These are phyloP conservation scores for Calocera viscosa DNA, from an alignment of 768 basidiomycete genomes.

Conservation along the genomic window DNA sequence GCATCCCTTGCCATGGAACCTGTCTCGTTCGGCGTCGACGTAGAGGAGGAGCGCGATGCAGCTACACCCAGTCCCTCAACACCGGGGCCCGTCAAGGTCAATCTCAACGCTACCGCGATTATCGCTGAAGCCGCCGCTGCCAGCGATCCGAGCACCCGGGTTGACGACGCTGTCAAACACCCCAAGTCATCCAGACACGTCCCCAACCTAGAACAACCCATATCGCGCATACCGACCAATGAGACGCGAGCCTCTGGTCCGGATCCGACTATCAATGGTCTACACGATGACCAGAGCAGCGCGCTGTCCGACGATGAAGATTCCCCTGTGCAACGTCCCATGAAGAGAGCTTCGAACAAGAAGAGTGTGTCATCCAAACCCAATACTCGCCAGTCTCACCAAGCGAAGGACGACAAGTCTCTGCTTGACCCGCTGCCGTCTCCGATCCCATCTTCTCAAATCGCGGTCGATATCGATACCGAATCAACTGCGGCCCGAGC, in stretches of 20 bases:
- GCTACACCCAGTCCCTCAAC: neutral
- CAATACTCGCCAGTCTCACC: no score
- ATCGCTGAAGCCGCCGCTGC: neutral
- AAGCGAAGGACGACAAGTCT: no score
- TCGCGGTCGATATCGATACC: no score
- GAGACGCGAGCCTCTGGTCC: no score
- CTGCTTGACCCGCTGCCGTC: no score
- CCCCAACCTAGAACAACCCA: neutral
- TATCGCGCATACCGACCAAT: neutral
- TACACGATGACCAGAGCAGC: neutral
- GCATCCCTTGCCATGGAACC: neutral
- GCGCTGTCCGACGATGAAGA: neutral
- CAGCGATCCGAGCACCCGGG: neutral
- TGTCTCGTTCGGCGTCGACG: neutral
- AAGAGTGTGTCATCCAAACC: neutral
- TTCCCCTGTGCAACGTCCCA: neutral
- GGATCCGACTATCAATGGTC: neutral
- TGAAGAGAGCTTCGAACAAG: neutral
- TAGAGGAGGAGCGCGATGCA: neutral
- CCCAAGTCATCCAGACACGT: neutral
- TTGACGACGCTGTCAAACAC: neutral
- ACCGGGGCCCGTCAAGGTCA: neutral
- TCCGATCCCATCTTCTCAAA: no score
- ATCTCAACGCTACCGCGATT: neutral
- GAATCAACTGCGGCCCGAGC: no score